Conservation (phyloP, 768 basidiomycete species). For the Pleurotus ostreatus region DNA sequence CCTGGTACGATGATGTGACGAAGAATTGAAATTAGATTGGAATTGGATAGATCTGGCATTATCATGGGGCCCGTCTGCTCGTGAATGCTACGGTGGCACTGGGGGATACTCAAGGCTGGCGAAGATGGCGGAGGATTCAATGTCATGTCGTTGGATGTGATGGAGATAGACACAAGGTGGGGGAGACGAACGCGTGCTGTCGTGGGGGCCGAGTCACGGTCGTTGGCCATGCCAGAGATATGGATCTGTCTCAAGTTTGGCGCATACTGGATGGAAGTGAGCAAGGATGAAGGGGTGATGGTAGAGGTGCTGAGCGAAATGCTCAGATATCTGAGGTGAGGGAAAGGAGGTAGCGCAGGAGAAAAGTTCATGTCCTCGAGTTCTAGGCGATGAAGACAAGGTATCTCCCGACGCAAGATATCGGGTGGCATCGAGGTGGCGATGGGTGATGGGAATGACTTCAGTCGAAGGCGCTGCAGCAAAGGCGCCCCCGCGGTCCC, state of each 20-base stretch:
- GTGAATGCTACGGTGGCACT: too few relatives aligned
- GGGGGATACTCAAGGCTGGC: too few relatives aligned
- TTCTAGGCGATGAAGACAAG: background rate
- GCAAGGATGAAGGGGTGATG: background rate
- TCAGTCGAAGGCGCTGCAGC: background rate
- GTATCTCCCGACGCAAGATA: background rate
- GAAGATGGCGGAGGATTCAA: background rate
- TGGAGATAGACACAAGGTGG: background rate
- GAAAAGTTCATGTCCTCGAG: background rate
- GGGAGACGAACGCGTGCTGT: background rate
- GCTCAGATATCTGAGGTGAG: background rate
- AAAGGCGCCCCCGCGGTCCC: background rate
- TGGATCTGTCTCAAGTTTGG: background rate
- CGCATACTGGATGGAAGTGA: background rate
- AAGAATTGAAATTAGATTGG: background rate
- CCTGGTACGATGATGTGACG: background rate
- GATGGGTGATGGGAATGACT: background rate
- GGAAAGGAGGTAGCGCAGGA: background rate
- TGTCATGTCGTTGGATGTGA: background rate
- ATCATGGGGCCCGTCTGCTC: background rate
- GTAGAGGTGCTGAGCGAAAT: background rate
- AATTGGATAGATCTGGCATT: background rate
- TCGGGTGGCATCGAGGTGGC: background rate
- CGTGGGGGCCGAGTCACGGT: background rate
- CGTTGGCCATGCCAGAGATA: background rate